Base-by-base conservation (phyloP, 371 early-diverging fungal species). In the Nematocida ironsii region DNA sequence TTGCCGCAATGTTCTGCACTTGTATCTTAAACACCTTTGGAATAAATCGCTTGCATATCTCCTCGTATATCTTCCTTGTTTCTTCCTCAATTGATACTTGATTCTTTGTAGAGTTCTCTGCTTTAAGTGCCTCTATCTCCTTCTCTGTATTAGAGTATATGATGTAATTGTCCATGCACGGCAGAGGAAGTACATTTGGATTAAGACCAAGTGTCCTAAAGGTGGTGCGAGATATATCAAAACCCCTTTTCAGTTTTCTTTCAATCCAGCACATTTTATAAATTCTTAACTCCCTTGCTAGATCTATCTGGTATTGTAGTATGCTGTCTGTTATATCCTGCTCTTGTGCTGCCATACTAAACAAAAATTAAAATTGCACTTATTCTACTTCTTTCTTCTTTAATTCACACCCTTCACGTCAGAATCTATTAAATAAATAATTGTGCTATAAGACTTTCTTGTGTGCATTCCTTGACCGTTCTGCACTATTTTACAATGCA, bases 31-130 rank as follows among this genome's bases (percentile, higher is more conserved):
- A 48, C n/a, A 60, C 71, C 44, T 78, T 78, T 2, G 80, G 56
- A 78, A 78, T 42, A 13, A 40, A 25, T 6, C 55, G 70, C 55
- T 78, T 78, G 60, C 69, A 67, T 20, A 78, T 68, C 60, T 78
- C 80, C 45, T 70, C 71, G 56, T 78, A 78, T 13, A 70, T 47
- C 60, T 71, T 69, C 3, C 56, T 57, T 27, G 71, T 78, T 27
- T 78, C 80, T 48, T 78, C 80, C 33, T 58, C 71, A 9, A 58
- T 55, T 7, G 80, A 58, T 6, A 69, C 50, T 20, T 78, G 57
- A 23, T 33, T 25, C 27, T 70, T 56, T 70, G 42, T 45, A 5
- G 9, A 23, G 23, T 70, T 18, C 48, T 60, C 40, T 42, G 27
- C 11, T 39, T 68, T 67, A 18, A 78, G 16, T 4, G 5, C 42